phyloP scores from a whole-genome alignment of 2,329 filamentous ascomycete species.

The Periglandula ipomoeae region DNA sequence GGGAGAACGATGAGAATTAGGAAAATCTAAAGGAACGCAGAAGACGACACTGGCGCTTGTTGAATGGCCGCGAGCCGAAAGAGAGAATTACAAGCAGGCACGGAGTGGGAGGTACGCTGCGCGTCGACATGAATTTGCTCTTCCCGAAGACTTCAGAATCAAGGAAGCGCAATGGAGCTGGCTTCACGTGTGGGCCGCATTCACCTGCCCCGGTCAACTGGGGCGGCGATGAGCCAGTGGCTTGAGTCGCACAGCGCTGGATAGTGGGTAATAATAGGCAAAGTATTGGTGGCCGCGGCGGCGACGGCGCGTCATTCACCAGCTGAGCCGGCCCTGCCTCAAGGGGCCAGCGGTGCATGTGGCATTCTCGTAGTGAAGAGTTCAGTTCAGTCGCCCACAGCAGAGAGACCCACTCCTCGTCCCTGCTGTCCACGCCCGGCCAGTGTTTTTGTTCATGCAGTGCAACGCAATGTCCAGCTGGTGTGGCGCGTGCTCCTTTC shows the following conservation, averaged over 20 bases:
- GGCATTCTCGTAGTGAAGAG: too few species aligned
- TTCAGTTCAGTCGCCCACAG: too few species aligned
- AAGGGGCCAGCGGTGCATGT: too few species aligned
- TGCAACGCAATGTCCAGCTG: background rate
- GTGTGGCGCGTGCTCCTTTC: background rate
- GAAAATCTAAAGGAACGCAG: background rate
- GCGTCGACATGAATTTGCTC: conserved; percentile 8
- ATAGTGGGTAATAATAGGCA: too few species aligned
- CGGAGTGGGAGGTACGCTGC: conserved; percentile 4
- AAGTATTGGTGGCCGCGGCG: too few species aligned
- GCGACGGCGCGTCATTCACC: too few species aligned
- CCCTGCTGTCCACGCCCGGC: too few species aligned
- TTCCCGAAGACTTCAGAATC: conserved; percentile 3
- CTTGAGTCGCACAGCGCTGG: too few species aligned
- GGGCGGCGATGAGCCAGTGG: too few species aligned
- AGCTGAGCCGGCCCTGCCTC: too few species aligned
- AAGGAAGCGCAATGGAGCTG: conserved; percentile 2
- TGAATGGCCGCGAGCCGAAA: conserved; percentile 2
- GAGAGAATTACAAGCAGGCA: conserved; percentile 3
- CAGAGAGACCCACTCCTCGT: too few species aligned
- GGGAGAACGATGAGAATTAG: background rate
- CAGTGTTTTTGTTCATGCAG: background rate
- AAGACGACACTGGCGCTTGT: background rate
- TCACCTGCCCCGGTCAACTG: background rate
- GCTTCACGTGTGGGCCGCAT: conserved; percentile 2